Evolutionary conservation across 2,329 filamentous ascomycete genomes (phyloP).

Genomic region (Xylariomycetidae sp.): DNA sequence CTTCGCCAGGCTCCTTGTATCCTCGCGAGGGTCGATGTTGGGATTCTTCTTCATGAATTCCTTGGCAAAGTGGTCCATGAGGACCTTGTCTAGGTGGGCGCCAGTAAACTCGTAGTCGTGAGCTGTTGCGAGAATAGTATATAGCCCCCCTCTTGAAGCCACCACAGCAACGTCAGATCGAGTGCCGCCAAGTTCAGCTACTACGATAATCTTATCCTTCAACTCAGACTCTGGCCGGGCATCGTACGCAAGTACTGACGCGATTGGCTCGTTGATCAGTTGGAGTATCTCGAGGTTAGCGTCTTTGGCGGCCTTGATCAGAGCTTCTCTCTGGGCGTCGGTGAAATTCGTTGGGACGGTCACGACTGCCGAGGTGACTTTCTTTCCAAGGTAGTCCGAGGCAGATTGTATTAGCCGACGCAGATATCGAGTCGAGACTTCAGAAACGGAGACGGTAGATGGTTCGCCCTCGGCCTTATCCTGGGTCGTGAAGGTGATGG

Average conservation of each 20-base stretch:
- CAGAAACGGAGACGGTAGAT: constrained; percentile 70
- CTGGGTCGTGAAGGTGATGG: constrained; percentile 76
- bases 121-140: constrained; percentile 86
- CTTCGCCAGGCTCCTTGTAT: constrained; percentile 81
- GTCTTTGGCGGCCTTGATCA: constrained; percentile 71
- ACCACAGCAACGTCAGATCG: constrained; percentile 88
- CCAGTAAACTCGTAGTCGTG: constrained; percentile 96
- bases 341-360: constrained; percentile 91
- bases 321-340: constrained; percentile 78
- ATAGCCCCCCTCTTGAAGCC: constrained; percentile 89
- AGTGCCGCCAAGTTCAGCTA: constrained; percentile 89
- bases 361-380: constrained; percentile 90
- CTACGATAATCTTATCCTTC: constrained; percentile 83
- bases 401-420: constrained; percentile 77
- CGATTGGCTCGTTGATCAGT: constrained; percentile 85
- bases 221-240: constrained; percentile 70
- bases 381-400: constrained; percentile 87
- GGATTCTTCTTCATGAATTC: constrained; percentile 98
- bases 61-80: constrained; percentile 96
- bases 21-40: constrained; percentile 73
- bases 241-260: constrained; percentile 86
- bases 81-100: constrained; percentile 77
- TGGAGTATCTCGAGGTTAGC: constrained; percentile 88
- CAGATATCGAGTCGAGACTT: constrained; percentile 81
- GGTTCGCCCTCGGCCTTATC: constrained; percentile 64